These are phyloP conservation scores for Stemphylium vesicarium DNA, from an alignment of 2,329 filamentous ascomycete genomes.

Conservation along the genomic window DNA sequence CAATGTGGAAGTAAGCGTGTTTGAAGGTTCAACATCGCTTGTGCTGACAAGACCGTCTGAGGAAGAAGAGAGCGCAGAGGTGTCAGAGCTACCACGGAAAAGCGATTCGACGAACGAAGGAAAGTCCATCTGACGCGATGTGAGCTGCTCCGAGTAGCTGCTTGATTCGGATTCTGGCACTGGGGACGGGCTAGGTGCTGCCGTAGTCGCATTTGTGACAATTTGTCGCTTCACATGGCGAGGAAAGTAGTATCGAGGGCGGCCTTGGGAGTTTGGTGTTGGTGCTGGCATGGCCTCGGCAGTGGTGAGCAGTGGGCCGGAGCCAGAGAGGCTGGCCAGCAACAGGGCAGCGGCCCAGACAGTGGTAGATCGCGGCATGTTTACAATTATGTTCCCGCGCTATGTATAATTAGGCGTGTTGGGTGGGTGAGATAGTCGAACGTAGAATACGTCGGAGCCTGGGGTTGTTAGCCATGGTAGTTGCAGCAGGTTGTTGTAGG, in stretches of 20 bases:
- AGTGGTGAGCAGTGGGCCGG: constrained; percentile 53
- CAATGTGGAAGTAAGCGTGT: constrained; percentile 16
- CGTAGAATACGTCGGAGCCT: constrained; percentile 24
- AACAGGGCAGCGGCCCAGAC: constrained; percentile 56
- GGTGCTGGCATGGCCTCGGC: constrained; percentile 58
- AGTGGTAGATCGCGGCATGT: constrained; percentile 54
- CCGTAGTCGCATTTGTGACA: constrained; percentile 43
- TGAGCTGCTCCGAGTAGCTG: constrained; percentile 22
- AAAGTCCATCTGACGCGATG: constrained; percentile 32
- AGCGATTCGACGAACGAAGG: constrained; percentile 38
- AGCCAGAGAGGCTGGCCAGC: constrained; percentile 54
- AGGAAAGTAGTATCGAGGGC: constrained; percentile 57
- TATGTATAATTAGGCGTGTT: constrained; percentile 35
- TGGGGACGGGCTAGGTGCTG: constrained; percentile 29
- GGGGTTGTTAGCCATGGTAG: constrained; percentile 20
- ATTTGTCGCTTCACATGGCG: constrained; percentile 54
- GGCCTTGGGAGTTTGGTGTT: constrained; percentile 38
- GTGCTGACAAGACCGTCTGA: constrained; percentile 14
- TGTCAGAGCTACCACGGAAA: constrained; percentile 25
- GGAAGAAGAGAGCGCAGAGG: constrained; percentile 12
- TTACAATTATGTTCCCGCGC: constrained; percentile 40
- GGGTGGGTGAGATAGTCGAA: constrained; percentile 23
- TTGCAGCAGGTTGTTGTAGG: background rate
- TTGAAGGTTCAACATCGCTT: constrained; percentile 19
- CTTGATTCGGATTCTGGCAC: constrained; percentile 11